Conservation (phyloP, 2,329 filamentous ascomycete genomes). For the Fusarium robinianum region DNA sequence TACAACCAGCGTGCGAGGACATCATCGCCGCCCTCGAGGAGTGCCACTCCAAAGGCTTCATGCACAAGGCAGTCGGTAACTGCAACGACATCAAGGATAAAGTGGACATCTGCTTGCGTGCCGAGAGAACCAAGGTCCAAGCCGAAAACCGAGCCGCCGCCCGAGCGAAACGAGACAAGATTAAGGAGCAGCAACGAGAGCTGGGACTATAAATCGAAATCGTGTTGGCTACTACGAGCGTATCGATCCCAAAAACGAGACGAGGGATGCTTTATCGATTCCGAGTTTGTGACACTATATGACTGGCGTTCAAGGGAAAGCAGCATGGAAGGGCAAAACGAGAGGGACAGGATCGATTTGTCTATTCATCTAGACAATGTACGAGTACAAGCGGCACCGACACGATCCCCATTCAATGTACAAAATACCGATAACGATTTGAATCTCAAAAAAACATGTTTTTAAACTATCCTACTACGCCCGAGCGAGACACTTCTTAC, state of each 20-base stretch:
- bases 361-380: slow-evolving; percentile 15
- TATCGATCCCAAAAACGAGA: slow-evolving; percentile 2
- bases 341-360: slow-evolving; percentile 11
- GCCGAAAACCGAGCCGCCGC: slow-evolving; percentile 71
- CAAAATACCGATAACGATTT: slow-evolving; percentile 5
- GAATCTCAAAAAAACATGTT: slow-evolving; percentile 1
- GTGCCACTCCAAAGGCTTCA: slow-evolving; percentile 89
- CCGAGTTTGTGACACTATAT: slow-evolving; percentile 21
- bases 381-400: slow-evolving; percentile 13
- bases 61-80: slow-evolving; percentile 88
- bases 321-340: slow-evolving; percentile 4
- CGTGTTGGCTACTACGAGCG: not conserved
- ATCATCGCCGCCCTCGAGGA: slow-evolving; percentile 93
- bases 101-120: slow-evolving; percentile 83
- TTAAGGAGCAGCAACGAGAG: slow-evolving; percentile 72
- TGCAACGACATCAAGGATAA: slow-evolving; percentile 86
- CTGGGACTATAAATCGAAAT: slow-evolving; percentile 41
- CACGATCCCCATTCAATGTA: slow-evolving; percentile 19
- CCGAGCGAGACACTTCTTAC: too few relatives aligned
- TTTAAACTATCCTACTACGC: not conserved
- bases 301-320: slow-evolving; percentile 16
- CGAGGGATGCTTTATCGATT: not conserved
- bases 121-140: slow-evolving; percentile 78
- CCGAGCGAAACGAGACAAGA: slow-evolving; percentile 70
- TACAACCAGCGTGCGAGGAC: slow-evolving; percentile 79